Evolutionary conservation across 1,284 basidiomycete genomes (phyloP), one percentile per base, ranked within the genome.

Genomic region (Microbotryum intermedium): DNA sequence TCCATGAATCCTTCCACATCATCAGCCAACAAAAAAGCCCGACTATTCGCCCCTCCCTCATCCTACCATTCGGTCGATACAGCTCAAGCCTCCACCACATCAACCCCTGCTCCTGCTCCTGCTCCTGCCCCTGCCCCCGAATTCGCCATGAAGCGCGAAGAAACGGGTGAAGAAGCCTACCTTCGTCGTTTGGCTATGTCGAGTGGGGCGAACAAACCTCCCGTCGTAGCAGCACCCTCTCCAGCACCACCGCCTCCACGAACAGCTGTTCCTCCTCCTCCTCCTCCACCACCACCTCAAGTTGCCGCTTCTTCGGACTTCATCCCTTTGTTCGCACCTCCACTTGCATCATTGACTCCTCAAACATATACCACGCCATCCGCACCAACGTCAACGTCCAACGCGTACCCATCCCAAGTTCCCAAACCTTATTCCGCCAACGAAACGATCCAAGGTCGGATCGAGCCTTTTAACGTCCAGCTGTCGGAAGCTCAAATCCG

Each of bases 291-390:
- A 60, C 60, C 43, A 29, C 21, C 49, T 18, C 44, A 46, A 21
- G 16, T 26, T 47, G 23, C 56, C 10, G 39, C 57, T 16, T 20
- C 55, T 16, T 6, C 74, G 1, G 73, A 83, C 21, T 72, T 76
- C 13, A 83, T 86, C 62, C 85, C 84, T 21, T 73, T 86, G 13
- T 88, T 88, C 0, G 87, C 85, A 30, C 87, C 85, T 29, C 86
- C 92, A 51, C 87, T 89, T 9, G 85, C 86, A 0, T 75, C 88
- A 67, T 53, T 63, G 18, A 57, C 60, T 28, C 50, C 57, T 34
- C 53, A 56, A 30, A 59, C 57, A 23, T 44, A 50, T 20, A 34
- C 59, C 25, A 51, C 52, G 30, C 53, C 61, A 20, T 49, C 57
- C n/a, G 57, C 44, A 53, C 43, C 51, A 16, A 54, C 39, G 20